These are phyloP conservation scores for Drechslerella coelobrocha DNA, from an alignment of 2,329 filamentous ascomycete genomes.

Conservation along the genomic window DNA sequence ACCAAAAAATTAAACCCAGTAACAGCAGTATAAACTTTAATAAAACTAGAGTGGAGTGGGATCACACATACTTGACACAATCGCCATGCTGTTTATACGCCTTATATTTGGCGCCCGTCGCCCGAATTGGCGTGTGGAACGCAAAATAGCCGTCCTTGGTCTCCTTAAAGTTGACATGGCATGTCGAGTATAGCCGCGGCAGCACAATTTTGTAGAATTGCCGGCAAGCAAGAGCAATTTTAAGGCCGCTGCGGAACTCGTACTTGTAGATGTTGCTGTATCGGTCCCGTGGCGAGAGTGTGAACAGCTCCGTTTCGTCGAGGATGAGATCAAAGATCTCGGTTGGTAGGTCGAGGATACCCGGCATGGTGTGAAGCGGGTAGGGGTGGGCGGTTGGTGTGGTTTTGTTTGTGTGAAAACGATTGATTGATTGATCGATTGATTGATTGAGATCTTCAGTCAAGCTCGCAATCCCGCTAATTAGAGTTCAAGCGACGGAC, in stretches of 20 bases:
- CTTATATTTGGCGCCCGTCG: neutral
- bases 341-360: constrained; percentile 8
- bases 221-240: constrained; percentile 2
- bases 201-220: constrained; percentile 6
- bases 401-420: neutral
- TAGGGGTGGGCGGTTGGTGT: neutral
- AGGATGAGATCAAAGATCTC: constrained; percentile 16
- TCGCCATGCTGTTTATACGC: neutral
- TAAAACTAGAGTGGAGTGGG: neutral
- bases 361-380: neutral
- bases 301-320: neutral
- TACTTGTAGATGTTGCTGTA: neutral
- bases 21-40: neutral
- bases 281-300: neutral
- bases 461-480: too few relatives aligned
- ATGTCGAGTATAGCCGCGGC: neutral
- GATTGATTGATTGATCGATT: neutral
- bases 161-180: neutral
- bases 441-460: neutral
- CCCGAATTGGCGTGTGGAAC: neutral
- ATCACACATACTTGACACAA: neutral
- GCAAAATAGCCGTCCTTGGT: constrained; percentile 1
- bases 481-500: too few relatives aligned
- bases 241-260: neutral
- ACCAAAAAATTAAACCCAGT: neutral